Evolutionary conservation across 257 asterid genomes (phyloP).

Genomic region (Jacaranda mimosifolia): DNA sequence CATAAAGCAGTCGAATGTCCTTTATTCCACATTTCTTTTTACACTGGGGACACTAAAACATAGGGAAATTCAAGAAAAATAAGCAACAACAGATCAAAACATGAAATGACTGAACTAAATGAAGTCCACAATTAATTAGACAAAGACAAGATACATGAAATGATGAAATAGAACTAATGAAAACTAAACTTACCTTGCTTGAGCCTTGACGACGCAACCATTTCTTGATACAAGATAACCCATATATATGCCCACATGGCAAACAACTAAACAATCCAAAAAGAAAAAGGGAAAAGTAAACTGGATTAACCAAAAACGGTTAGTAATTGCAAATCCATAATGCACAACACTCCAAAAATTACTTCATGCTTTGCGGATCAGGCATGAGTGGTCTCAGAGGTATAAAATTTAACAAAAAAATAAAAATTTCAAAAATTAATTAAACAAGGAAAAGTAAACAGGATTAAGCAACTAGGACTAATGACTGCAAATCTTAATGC

Average conservation of each 20-base stretch:
- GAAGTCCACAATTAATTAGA: background rate
- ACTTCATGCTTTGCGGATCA: too few species aligned
- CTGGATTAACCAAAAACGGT: background rate
- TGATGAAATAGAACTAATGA: background rate
- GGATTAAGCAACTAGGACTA: too few species aligned
- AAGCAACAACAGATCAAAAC: slow-evolving; percentile 9
- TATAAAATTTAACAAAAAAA: too few species aligned
- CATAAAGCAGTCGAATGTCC: slow-evolving; percentile 81
- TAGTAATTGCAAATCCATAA: background rate
- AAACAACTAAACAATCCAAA: slow-evolving; percentile 63
- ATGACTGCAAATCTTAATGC: too few species aligned
- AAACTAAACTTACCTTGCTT: slow-evolving; percentile 63
- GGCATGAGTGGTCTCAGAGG: too few species aligned
- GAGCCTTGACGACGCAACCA: slow-evolving; percentile 73
- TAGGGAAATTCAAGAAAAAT: slow-evolving; percentile 17
- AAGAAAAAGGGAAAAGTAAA: slow-evolving; percentile 14
- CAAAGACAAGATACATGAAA: background rate
- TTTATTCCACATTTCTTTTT: slow-evolving; percentile 65
- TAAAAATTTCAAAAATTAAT: too few species aligned
- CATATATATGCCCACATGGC: slow-evolving; percentile 95
- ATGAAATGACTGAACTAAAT: slow-evolving; percentile 17
- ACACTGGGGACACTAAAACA: slow-evolving; percentile 92
- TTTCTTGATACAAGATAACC: slow-evolving; percentile 81
- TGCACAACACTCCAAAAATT: too few species aligned
- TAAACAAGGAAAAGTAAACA: too few species aligned